A percentile compares a stretch with the other conserved stretches of the same genome.
Conservation (phyloP, 2,329 filamentous ascomycete genomes). For the Cladorrhinum sp. region DNA sequence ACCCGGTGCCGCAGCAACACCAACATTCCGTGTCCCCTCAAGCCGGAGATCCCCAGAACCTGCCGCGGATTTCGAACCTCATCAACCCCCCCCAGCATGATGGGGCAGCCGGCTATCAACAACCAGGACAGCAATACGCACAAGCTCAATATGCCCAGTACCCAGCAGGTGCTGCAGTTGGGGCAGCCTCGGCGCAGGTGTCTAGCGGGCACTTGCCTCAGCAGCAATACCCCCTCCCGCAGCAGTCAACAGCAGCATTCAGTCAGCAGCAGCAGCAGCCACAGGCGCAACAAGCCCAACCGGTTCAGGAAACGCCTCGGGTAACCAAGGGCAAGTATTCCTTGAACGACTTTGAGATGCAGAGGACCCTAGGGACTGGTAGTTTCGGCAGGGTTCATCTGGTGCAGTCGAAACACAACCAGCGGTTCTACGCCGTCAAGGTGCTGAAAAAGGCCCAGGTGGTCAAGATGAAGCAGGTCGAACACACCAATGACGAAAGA, state of each 20-base stretch:
- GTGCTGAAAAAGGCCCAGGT: slow-evolving; percentile 98
- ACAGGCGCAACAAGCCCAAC: slow-evolving; percentile 13
- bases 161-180: not conserved
- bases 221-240: slow-evolving; percentile 17
- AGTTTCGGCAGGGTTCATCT: slow-evolving; percentile 96
- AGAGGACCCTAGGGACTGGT: slow-evolving; percentile 90
- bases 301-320: slow-evolving; percentile 43
- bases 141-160: slow-evolving; percentile 10
- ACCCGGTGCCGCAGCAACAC: slow-evolving; percentile 25
- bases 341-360: slow-evolving; percentile 81
- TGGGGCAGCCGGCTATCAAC: slow-evolving; percentile 34
- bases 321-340: slow-evolving; percentile 98
- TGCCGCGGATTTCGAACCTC: slow-evolving; percentile 78
- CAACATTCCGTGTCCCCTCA: not conserved
- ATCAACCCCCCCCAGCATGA: slow-evolving; percentile 63
- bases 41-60: slow-evolving; percentile 59
- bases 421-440: slow-evolving; percentile 97
- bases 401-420: slow-evolving; percentile 96
- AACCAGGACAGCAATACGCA: slow-evolving; percentile 1
- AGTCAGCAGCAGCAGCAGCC: slow-evolving; percentile 28
- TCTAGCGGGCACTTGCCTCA: not conserved
- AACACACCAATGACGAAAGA: slow-evolving; percentile 97
- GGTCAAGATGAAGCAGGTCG: slow-evolving; percentile 99
- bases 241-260: slow-evolving; percentile 23
- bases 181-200: not conserved